Evolutionary conservation across 805 yeast genomes (phyloP), one percentile per base, ranked within the genome.

Genomic region (Vanderwaltozyma polyspora): DNA sequence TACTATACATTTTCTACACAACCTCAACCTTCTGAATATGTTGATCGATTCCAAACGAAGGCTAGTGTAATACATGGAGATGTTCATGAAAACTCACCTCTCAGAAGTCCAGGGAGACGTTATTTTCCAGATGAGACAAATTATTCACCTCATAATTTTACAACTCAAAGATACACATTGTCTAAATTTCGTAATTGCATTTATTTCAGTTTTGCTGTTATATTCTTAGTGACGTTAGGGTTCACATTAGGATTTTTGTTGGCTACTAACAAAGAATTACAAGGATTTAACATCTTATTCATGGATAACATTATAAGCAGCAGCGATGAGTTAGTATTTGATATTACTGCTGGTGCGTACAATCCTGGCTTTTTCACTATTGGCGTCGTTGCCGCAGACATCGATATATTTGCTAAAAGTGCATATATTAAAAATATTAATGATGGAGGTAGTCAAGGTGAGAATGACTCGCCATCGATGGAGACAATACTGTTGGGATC

Each of bases 331-430:
- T 62, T 89, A 31, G 70, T 86, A 1, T 85, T 89, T 60, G 83
- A 79, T 51, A 61, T 89, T 46, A 70, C 73, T 3, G 72, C 85
- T 16, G 79, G 75, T 39, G 94, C 93, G 0, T 73, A 78, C 46
- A 89, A 89, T 53, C 95, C 95, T 0, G 95, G 96, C 0, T 70
- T 87, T 58, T 65, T 86, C 43, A 67, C 80, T 2, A 73, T 86
- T 5, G 60, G 64, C 2, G 65, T 87, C 2, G 63, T 65, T 28
- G 72, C 74, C 11, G 77, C 79, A 8, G 89, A 83, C 44, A 57
- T 89, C 28, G 96, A 89, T 53, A 65, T 89, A 2, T 89, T 89
- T 63, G 96, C 89, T 2, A 77, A 76, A 46, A 72, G 82, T 31
- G 67, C 74, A 6, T 70, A 67, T 45, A 49, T 71, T 10, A 35